phyloP scores from a whole-genome alignment of 2,329 filamentous ascomycete species.

The Stachybotrys chlorohalonatus region DNA sequence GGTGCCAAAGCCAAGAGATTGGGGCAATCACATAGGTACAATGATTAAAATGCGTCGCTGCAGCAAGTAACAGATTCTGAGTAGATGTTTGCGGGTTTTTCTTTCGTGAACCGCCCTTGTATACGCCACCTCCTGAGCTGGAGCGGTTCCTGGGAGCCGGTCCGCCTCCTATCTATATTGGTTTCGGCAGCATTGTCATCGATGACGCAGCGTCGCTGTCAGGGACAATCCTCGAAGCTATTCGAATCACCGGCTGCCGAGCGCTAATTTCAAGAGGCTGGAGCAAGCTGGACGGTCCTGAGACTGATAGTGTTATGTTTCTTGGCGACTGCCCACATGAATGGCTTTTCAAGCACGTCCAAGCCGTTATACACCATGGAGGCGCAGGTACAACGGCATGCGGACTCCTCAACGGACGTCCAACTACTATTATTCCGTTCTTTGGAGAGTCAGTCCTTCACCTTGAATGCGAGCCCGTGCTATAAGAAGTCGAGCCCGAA shows the following conservation, averaged over 20 bases:
- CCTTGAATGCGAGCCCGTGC: no score
- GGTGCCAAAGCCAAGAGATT: slow-evolving; percentile 58
- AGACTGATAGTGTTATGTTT: slow-evolving; percentile 54
- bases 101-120: slow-evolving; percentile 48
- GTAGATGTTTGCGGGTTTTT: slow-evolving; percentile 52
- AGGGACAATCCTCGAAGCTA: slow-evolving; percentile 56
- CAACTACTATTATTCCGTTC: slow-evolving; percentile 65
- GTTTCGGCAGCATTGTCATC: slow-evolving; percentile 65
- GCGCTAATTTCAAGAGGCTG: slow-evolving; percentile 65
- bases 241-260: slow-evolving; percentile 51
- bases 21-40: slow-evolving; percentile 45
- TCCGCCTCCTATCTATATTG: slow-evolving; percentile 57
- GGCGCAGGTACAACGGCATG: slow-evolving; percentile 67
- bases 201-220: slow-evolving; percentile 60
- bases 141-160: slow-evolving; percentile 46
- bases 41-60: slow-evolving; percentile 20
- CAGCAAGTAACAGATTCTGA: slow-evolving; percentile 22
- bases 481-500: not conserved
- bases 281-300: slow-evolving; percentile 52
- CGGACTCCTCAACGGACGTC: slow-evolving; percentile 56
- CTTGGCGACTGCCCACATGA: slow-evolving; percentile 65
- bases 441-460: slow-evolving; percentile 39
- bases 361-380: slow-evolving; percentile 62
- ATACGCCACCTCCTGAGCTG: slow-evolving; percentile 44
- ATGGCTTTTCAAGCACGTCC: slow-evolving; percentile 60